Evolutionary conservation across 2,329 filamentous ascomycete species (phyloP).

Genomic region (Alternaria conjuncta): DNA sequence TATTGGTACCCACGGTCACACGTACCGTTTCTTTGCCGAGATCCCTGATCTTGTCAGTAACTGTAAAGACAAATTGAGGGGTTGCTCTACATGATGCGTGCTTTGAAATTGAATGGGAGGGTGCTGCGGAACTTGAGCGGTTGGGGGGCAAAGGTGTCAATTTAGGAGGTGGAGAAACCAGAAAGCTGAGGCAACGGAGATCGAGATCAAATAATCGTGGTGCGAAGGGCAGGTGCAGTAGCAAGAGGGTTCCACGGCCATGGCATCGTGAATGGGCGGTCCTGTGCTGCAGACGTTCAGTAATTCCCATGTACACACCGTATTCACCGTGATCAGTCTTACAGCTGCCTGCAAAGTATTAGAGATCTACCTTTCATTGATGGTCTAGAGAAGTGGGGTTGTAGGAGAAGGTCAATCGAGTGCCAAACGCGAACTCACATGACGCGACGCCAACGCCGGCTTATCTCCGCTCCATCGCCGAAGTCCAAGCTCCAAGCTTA

Average conservation of each 20-base stretch:
- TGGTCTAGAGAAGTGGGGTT: background rate
- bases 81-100: background rate
- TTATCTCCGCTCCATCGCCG: constrained; percentile 11
- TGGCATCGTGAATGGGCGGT: background rate
- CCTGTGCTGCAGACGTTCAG: background rate
- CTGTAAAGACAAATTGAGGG: background rate
- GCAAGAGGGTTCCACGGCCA: background rate
- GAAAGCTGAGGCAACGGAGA: background rate
- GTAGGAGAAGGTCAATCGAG: background rate
- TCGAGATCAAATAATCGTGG: background rate
- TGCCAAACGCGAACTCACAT: constrained; percentile 8
- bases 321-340: background rate
- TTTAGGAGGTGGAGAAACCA: background rate
- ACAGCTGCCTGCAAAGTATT: background rate
- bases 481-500: constrained; percentile 14
- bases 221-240: background rate
- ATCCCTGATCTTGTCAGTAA: background rate
- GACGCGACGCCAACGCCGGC: constrained; percentile 1
- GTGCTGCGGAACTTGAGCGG: background rate
- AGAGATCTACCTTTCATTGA: background rate
- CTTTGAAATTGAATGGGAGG: background rate
- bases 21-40: background rate
- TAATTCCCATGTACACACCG: background rate
- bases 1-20: background rate
- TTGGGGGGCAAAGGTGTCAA: background rate